Evolutionary conservation across 2,329 filamentous ascomycete species (phyloP), one percentile per base, ranked within the genome.

Genomic region (Stenocarpella maydis): DNA sequence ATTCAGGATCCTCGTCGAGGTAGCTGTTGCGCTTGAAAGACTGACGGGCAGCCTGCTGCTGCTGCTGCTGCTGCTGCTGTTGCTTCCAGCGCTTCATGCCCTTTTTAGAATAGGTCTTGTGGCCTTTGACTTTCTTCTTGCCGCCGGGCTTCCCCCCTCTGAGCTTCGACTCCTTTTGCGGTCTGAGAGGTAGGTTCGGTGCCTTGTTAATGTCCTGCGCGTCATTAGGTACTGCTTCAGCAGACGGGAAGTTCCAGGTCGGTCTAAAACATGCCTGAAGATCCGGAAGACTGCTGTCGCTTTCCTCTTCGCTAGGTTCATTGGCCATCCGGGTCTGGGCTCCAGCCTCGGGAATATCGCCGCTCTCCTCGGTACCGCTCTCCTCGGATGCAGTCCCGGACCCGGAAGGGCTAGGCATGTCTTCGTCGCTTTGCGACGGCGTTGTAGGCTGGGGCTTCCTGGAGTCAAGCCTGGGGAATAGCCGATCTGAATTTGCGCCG

Each of bases 301-400:
- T 21, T n/a, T 87, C 86, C 8, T 89, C 87, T 14, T 88, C 87
- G 69, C 84, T 87, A 15, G 84, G 86, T 74, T 90, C 88, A 0
- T 88, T 86, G 45, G 79, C 80, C 87, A 90, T 90, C 49, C 87
- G 83, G 31, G 88, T 90, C 55, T 73, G 49, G 73, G 68, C 14
- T 74, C 71, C 52, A 76, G 78, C 60, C 77, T 81, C 26, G 66
- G 69, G 72, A 19, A 72, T 74, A 10, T 76, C 72, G 2, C 81
- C 78, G 61, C 86, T 84, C 55, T 90, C 88, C 49, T 84, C 84
- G 67, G 82, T 85, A 71, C 82, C 87, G 8, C 85, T 84, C 19
- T 86, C 85, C 55, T 87, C 85, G 3, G 84, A 87, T 8, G 80
- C 81, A 5, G 81, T 81, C 68, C 83, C 77, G 55, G 79, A 85